Evolutionary conservation across 768 basidiomycete species (phyloP).

Genomic region (Boletus subcaerulescens): DNA sequence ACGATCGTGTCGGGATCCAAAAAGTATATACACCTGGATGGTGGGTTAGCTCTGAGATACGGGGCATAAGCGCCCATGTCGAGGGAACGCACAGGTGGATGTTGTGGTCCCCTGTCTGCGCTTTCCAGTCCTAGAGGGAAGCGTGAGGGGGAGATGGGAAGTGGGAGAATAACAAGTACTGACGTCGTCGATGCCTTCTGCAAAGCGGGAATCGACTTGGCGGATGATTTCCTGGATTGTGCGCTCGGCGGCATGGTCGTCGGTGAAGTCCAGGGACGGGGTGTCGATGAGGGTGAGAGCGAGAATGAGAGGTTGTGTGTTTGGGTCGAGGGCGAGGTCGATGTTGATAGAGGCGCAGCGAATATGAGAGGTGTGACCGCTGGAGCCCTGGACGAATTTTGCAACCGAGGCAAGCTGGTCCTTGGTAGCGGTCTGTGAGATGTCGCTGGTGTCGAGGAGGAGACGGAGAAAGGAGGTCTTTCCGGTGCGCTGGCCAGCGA

Average conservation of each 20-base stretch:
- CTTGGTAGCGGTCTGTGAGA: slow-evolving; percentile 58
- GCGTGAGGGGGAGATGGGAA: slow-evolving; percentile 18
- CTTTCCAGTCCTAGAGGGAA: slow-evolving; percentile 61
- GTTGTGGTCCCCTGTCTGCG: slow-evolving; percentile 69
- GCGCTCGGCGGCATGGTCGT: slow-evolving; percentile 62
- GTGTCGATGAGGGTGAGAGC: slow-evolving; percentile 78
- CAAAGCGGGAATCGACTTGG: slow-evolving; percentile 69
- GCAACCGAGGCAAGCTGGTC: slow-evolving; percentile 80
- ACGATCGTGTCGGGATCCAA: slow-evolving; percentile 81
- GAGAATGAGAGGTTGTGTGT: slow-evolving; percentile 45
- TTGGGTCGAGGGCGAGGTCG: slow-evolving; percentile 52
- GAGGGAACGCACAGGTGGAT: slow-evolving; percentile 66
- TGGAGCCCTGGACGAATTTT: slow-evolving; percentile 76
- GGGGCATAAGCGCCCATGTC: slow-evolving; percentile 30
- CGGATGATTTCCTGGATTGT: slow-evolving; percentile 63
- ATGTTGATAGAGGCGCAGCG: slow-evolving; percentile 70
- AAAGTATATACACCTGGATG: slow-evolving; percentile 77
- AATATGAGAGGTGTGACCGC: slow-evolving; percentile 69
- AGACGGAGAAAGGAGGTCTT: slow-evolving; percentile 87
- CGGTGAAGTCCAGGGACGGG: slow-evolving; percentile 72
- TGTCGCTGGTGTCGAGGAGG: slow-evolving; percentile 74
- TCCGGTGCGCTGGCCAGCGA: slow-evolving; percentile 78
- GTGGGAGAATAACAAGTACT: slow-evolving; percentile 36
- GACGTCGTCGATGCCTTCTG: slow-evolving; percentile 75
- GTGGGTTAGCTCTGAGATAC: slow-evolving; percentile 18